A percentile compares a stretch with the other conserved stretches of the same genome.
These are phyloP conservation scores for Trichoderma asperelloides DNA, from an alignment of 495 filamentous ascomycete genomes.

Conservation along the genomic window DNA sequence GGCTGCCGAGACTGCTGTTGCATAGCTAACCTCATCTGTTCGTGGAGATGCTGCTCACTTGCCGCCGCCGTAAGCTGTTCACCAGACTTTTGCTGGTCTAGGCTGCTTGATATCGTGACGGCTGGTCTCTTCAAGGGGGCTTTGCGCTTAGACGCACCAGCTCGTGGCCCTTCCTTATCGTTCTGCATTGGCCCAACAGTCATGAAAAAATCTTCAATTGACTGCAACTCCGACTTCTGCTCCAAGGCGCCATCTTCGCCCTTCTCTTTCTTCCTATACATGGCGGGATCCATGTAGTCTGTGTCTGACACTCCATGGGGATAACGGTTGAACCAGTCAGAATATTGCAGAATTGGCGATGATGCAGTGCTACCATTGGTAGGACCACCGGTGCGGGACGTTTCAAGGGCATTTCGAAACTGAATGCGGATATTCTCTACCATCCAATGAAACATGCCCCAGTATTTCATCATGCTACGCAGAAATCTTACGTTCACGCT, in stretches of 20 bases:
- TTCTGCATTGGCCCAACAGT: conserved; percentile 57
- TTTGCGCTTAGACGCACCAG: conserved; percentile 33
- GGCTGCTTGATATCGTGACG: conserved; percentile 31
- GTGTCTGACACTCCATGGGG: conserved; percentile 80
- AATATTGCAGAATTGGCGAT: conserved; percentile 82
- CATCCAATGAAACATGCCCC: conserved; percentile 98
- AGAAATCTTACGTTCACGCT: conserved; percentile 83
- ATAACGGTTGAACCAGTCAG: conserved; percentile 95
- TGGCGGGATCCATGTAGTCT: conserved; percentile 73
- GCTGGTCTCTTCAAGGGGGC: conserved; percentile 33
- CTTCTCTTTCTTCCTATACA: conserved; percentile 57
- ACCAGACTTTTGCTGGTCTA: conserved; percentile 16
- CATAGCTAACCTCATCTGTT: conserved; percentile 12
- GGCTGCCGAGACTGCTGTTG: conserved; percentile 26
- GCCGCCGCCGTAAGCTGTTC: not conserved
- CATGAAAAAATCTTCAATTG: conserved; percentile 91
- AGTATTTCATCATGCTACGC: conserved; percentile 90
- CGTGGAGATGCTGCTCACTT: not conserved
- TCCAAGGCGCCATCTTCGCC: conserved; percentile 74
- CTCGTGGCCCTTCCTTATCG: conserved; percentile 28
- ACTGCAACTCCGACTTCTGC: conserved; percentile 80
- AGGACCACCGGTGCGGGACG: conserved; percentile 44
- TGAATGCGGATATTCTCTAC: conserved; percentile 86
- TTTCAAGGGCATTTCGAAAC: conserved; percentile 79
- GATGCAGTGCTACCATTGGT: conserved; percentile 40